A percentile compares a stretch with the other conserved stretches of the same genome.
These are phyloP conservation scores for Polyporus arcularius DNA, from an alignment of 768 basidiomycete genomes.

Conservation along the genomic window DNA sequence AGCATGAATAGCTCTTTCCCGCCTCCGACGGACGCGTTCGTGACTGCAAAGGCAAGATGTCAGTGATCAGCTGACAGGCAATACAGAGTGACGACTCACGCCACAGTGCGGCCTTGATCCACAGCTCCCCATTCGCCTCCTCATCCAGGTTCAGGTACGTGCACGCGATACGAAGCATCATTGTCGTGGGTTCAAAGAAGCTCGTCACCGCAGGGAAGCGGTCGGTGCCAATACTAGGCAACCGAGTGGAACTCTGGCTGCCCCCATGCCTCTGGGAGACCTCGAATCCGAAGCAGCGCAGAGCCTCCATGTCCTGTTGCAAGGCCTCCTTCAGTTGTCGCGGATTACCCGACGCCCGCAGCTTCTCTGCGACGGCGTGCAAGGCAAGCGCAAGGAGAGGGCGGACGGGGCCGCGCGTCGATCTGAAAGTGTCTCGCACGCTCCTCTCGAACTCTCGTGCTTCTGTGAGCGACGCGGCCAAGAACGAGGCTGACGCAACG, in stretches of 20 bases:
- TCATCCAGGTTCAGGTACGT: slow-evolving; percentile 5
- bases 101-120: slow-evolving; percentile 15
- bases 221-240: slow-evolving; percentile 8
- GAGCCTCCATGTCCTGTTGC: slow-evolving; percentile 4
- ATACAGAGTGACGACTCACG: not conserved
- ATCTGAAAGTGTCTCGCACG: slow-evolving; percentile 10
- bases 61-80: not conserved
- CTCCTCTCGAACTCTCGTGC: slow-evolving; percentile 8
- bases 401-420: slow-evolving; percentile 6
- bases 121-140: slow-evolving; percentile 7
- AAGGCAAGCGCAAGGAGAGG: slow-evolving; percentile 13
- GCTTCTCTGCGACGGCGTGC: slow-evolving; percentile 15
- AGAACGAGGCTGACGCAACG: not conserved
- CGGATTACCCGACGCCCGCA: slow-evolving; percentile 4
- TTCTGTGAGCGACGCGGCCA: slow-evolving; percentile 1
- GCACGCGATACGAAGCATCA: slow-evolving; percentile 15
- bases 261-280: not conserved
- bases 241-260: not conserved
- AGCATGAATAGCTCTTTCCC: slow-evolving; percentile 17
- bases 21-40: slow-evolving; percentile 9
- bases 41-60: not conserved
- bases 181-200: slow-evolving; percentile 6
- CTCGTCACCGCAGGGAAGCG: slow-evolving; percentile 12
- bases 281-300: slow-evolving; percentile 11
- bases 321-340: slow-evolving; percentile 7